Base-by-base conservation (phyloP, 2,329 filamentous ascomycete species). In the Teratosphaeria pseudoeucalypti region DNA sequence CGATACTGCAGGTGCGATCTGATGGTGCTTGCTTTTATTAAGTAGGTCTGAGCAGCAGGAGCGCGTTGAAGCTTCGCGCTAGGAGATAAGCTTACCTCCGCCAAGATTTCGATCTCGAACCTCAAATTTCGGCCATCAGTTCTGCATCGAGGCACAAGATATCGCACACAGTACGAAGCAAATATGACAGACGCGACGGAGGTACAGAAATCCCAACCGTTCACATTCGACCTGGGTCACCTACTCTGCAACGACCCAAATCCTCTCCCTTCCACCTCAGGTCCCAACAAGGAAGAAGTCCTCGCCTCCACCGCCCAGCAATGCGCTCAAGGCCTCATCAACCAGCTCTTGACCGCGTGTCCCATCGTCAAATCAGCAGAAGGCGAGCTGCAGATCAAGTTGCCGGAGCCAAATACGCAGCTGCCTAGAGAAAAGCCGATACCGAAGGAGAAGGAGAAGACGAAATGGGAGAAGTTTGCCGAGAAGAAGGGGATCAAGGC, bases 391-490 rank as follows among this genome's bases (percentile, higher is more conserved):
- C 84, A 92, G 56, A 84, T 97, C 58, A 80, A 83, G 16, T 86
- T 99, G 0, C 94, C 94, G 0, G 74, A 82, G 0, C 79, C 85
- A 0, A 78, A 82, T 23, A 95, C 88, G 1, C 75, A 80, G 0
- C 81, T 97, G 3, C 94, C 94, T 27, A 88, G 94, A 67, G 92
- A 96, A 78, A 97, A 99, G 76, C 90, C 90, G 10, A 80, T 97
- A 9, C 94, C 94, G 0, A 82, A 85, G 59, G 82, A 85, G 66
- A 94, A 92, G 78, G 80, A 86, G 60, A 87, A 87, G 66, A 97
- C 92, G 61, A 96, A 91, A 75, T 99, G 94, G 94, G 87, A 96
- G 79, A 85, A 87, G 70, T 99, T 99, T 78, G 94, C 94, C 54
- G 88, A 86, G 75, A 95, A 95, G 84, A 95, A 96, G 82, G 94